Evolutionary conservation across 306 rosid genomes (phyloP).

Genomic region (Inga oerstediana): DNA sequence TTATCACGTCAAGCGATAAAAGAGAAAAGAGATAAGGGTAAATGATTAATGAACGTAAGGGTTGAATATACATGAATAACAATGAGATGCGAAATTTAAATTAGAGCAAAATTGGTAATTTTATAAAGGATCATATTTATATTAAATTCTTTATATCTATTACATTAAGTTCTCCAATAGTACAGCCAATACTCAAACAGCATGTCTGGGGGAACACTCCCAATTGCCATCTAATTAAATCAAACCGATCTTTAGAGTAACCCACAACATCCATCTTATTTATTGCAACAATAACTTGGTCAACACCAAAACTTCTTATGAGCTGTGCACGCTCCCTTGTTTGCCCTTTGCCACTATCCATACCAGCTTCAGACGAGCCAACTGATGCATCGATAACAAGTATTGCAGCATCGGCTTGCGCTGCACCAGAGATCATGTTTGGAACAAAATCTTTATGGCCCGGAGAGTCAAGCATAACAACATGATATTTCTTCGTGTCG

Average conservation of each 20-base stretch:
- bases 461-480: slow-evolving; percentile 95
- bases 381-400: slow-evolving; percentile 79
- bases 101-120: no score
- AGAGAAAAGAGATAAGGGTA: no score
- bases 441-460: slow-evolving; percentile 99
- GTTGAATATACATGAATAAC: no score
- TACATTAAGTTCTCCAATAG: no score
- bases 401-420: slow-evolving; percentile 91
- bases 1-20: no score
- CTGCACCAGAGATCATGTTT: slow-evolving; percentile 95
- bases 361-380: slow-evolving; percentile 92
- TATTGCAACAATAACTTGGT: slow-evolving; percentile 76
- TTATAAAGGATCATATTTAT: no score
- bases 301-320: slow-evolving; percentile 97
- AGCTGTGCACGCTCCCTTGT: slow-evolving; percentile 94
- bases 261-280: slow-evolving; percentile 90
- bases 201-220: slow-evolving; percentile 79
- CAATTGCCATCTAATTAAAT: slow-evolving; percentile 68
- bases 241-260: slow-evolving; percentile 83
- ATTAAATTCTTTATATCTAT: no score
- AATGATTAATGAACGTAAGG: no score
- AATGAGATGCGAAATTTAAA: no score
- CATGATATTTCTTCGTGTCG: slow-evolving; percentile 83
- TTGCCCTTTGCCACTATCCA: slow-evolving; percentile 86
- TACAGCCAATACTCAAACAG: no score